Base-by-base conservation (phyloP, 2,329 filamentous ascomycete species). In the Lecanicillium sp. region DNA sequence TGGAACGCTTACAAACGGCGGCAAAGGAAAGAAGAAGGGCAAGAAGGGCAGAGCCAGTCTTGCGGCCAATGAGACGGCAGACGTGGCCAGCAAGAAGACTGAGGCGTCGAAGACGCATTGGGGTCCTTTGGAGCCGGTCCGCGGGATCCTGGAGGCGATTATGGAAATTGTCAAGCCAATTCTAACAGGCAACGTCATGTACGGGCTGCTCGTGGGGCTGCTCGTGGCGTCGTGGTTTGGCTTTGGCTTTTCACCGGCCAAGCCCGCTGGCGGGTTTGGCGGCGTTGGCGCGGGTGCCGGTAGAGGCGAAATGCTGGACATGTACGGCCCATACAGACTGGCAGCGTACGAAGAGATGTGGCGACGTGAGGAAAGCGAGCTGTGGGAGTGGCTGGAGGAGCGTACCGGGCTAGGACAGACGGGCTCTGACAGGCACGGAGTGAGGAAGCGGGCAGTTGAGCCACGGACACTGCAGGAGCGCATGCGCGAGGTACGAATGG, bases 321-420 rank as follows among this genome's bases (percentile, higher is more conserved):
- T 64, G 14, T 63, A 63, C 49, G 58, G 59, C 30, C 77, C 86
- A 0, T 82, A 90, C 48, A 79, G 90, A 5, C 69, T 90, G 14
- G 82, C 85, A 2, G 89, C 87, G 0, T 97, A 96, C 62, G 90
- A 97, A 56, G 87, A 95, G 67, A 86, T 97, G 60, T 98, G 91
- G 90, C 77, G 82, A 29, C 74, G 81, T 33, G 89, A 96, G 64
- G 90, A 96, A 62, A 88, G 80, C 55, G 88, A 93, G 58, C 70
- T 96, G 9, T 96, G 90, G 90, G 84, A 87, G 50, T 96, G 90
- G 90, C 71, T 96, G 4, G 90, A 96, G 64, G 87, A 95, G 58
- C 78, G 90, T 15, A 83, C 89, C 2, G 86, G 88, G 2, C 70
- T 93, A 62, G 84, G 89, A 48, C 72, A 70, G 50, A 67, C 77